A percentile compares a stretch with the other conserved stretches of the same genome.
Conservation (phyloP, 495 filamentous ascomycete species). For the Aspergillus steynii region DNA sequence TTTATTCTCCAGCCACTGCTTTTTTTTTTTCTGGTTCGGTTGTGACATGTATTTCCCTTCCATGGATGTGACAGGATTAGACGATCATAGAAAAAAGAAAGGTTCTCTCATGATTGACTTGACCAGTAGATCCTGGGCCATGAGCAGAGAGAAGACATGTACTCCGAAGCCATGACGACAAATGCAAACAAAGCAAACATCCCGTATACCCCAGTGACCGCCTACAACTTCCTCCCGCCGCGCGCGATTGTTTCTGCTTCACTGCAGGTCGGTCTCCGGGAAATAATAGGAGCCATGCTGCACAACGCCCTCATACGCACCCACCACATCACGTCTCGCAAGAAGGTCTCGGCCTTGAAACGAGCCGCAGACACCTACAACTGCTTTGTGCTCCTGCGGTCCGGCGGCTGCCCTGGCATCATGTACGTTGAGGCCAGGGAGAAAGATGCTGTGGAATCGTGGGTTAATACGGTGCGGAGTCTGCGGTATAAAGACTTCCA, state of each 20-base stretch:
- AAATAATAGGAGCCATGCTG: conserved; percentile 19
- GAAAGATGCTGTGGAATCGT: conserved; percentile 49
- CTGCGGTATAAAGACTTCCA: conserved; percentile 54
- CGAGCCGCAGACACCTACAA: conserved; percentile 58
- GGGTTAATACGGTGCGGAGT: conserved; percentile 55
- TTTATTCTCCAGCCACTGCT: not conserved
- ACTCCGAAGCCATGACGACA: not conserved
- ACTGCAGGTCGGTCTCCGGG: not conserved
- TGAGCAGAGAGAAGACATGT: not conserved
- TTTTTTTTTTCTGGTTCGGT: not conserved
- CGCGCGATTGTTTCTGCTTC: no score
- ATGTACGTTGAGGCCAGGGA: conserved; percentile 72
- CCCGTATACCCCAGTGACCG: not conserved
- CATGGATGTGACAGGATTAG: not conserved
- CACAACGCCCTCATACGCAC: conserved; percentile 70
- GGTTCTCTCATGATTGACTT: no score
- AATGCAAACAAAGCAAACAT: not conserved
- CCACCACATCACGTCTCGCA: conserved; percentile 80
- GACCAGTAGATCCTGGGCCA: not conserved
- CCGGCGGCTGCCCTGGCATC: conserved; percentile 67
- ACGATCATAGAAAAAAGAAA: not conserved
- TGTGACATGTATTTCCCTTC: not conserved
- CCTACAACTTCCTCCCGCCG: no score
- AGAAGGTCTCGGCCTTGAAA: conserved; percentile 67
- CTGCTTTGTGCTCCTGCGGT: conserved; percentile 64